A percentile compares a stretch with the other conserved stretches of the same genome.
phyloP scores from a whole-genome alignment of 129 eudicot species.

The Smallanthus sonchifolius region DNA sequence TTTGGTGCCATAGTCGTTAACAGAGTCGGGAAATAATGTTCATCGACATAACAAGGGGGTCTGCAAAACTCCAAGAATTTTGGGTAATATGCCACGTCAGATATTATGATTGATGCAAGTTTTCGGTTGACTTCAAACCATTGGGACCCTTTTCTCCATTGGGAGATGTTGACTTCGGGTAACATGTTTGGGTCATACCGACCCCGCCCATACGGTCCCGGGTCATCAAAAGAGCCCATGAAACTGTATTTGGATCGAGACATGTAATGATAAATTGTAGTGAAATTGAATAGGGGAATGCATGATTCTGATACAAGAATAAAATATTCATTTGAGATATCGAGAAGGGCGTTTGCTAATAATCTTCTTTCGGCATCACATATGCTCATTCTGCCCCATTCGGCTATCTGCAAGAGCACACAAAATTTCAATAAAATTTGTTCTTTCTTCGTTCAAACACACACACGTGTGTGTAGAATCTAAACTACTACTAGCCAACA shows the following conservation, averaged over 20 bases:
- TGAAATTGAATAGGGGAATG: constrained; percentile 83
- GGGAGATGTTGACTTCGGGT: constrained; percentile 76
- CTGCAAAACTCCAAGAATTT: constrained; percentile 67
- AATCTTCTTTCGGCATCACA: constrained; percentile 96
- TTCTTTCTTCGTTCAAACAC: background rate
- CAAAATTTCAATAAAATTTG: background rate
- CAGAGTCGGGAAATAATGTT: constrained; percentile 66
- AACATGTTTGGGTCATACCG: constrained; percentile 65
- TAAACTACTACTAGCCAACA: too few species aligned
- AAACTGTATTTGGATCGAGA: constrained; percentile 65
- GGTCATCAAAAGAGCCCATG: constrained; percentile 86
- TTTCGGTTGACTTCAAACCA: constrained; percentile 89
- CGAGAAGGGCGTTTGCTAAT: constrained; percentile 85
- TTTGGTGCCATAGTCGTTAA: constrained; percentile 43
- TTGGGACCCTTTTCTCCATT: constrained; percentile 95
- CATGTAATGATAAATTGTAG: constrained; percentile 56
- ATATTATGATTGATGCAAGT: constrained; percentile 57
- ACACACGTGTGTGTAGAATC: too few species aligned
- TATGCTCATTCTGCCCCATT: constrained; percentile 97
- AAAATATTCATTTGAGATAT: constrained; percentile 74
- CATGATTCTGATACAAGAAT: constrained; percentile 88
- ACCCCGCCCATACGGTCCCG: constrained; percentile 85
- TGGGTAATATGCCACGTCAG: constrained; percentile 61
- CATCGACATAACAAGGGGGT: constrained; percentile 67
- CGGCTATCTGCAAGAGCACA: constrained; percentile 45